These are phyloP conservation scores for sorghum (Sorghum bicolor) DNA, from an alignment of 176 grass and related monocot genomes.

Conservation along the genomic window Sorghum_bicolor_NCBIv3 NC_012870.2:79450001-79450500, in stretches of 20 bases:
- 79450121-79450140: no score
- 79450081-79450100: no score
- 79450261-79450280: background rate
- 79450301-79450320: background rate
- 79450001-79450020: no score
- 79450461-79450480: background rate
- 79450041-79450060: no score
- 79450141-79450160: background rate
- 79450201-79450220: background rate
- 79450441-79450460: constrained; percentile 7
- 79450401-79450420: background rate
- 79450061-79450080: no score
- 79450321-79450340: background rate
- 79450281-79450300: background rate
- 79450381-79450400: background rate
- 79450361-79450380: background rate
- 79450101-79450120: no score
- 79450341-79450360: background rate
- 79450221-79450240: background rate
- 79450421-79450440: constrained; percentile 1
- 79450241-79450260: background rate
- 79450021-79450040: no score
- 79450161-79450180: background rate
- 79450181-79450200: background rate
- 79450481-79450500: constrained; percentile 21